A percentile compares a stretch with the other conserved stretches of the same genome.
Evolutionary conservation across 805 yeast species (phyloP).

Genomic region (Spathaspora boniae): DNA sequence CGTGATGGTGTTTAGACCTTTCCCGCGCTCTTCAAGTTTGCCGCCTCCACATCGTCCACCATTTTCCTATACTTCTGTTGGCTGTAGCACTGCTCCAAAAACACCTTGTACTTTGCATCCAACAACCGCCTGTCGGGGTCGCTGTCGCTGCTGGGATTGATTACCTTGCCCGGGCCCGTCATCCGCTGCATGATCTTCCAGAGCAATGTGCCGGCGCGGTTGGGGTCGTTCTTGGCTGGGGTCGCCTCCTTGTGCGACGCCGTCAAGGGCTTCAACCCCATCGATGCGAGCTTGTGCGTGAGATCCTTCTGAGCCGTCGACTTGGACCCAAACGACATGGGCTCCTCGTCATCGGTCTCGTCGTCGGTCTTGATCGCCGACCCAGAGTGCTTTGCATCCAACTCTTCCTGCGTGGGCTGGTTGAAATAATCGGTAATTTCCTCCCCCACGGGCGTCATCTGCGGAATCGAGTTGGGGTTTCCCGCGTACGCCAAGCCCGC

Average conservation of each 20-base stretch:
- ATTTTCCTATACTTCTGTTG: constrained; percentile 73
- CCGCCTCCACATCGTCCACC: constrained; percentile 51
- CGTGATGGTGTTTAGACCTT: too few species aligned
- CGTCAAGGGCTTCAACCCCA: constrained; percentile 40
- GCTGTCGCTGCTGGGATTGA: constrained; percentile 56
- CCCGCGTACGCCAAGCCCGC: constrained; percentile 46
- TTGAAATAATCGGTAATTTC: constrained; percentile 38
- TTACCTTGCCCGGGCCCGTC: constrained; percentile 80
- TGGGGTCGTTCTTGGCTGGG: constrained; percentile 10
- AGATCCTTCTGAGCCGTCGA: constrained; percentile 52
- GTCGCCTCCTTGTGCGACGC: constrained; percentile 20
- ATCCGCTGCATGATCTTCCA: constrained; percentile 86
- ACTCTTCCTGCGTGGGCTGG: constrained; percentile 20
- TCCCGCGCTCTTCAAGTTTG: constrained; percentile 4
- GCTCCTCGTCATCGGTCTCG: constrained; percentile 32
- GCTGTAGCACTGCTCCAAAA: constrained; percentile 80
- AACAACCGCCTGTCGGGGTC: constrained; percentile 70
- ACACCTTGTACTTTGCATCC: constrained; percentile 76
- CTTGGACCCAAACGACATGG: constrained; percentile 59
- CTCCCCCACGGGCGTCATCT: constrained; percentile 39
- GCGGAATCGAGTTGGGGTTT: constrained; percentile 25
- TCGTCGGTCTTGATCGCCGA: constrained; percentile 9
- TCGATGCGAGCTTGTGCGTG: constrained; percentile 38
- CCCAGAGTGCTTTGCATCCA: too few species aligned
- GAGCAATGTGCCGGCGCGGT: constrained; percentile 55